Conservation (phyloP, 495 filamentous ascomycete species). For the Cenococcum geophilum region DNA sequence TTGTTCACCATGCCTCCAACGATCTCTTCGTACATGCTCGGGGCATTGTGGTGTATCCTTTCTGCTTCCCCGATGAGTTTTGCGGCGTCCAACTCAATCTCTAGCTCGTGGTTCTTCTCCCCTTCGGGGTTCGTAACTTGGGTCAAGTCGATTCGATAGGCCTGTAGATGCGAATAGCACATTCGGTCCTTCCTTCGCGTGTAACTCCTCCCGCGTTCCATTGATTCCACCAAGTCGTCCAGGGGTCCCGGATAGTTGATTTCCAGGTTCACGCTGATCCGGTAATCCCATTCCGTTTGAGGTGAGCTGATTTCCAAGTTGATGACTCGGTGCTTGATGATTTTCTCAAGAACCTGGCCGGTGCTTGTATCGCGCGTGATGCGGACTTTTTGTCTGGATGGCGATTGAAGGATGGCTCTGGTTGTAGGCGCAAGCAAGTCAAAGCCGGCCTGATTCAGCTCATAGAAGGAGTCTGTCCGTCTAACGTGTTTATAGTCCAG, state of each 20-base stretch:
- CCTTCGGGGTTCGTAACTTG: conserved; percentile 16
- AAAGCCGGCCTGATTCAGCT: conserved; percentile 19
- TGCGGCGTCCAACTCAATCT: conserved; percentile 20
- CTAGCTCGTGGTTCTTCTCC: conserved; percentile 29
- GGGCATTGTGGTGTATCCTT: background rate
- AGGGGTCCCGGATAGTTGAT: conserved; percentile 22
- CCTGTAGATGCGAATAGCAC: conserved; percentile 11
- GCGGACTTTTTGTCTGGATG: conserved; percentile 9
- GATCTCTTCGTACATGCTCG: conserved; percentile 19
- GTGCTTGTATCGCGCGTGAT: conserved; percentile 20
- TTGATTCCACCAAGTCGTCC: conserved; percentile 5
- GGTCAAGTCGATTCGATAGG: conserved; percentile 28
- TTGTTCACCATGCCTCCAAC: conserved; percentile 29
- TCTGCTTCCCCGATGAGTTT: conserved; percentile 11
- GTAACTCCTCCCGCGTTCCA: conserved; percentile 7
- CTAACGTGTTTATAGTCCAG: conserved; percentile 21
- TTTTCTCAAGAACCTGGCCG: background rate
- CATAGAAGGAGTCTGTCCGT: conserved; percentile 25
- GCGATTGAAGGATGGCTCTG: conserved; percentile 4
- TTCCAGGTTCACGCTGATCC: conserved; percentile 30
- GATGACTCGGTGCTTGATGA: conserved; percentile 24
- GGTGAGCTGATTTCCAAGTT: conserved; percentile 29
- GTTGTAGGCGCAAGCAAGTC: conserved; percentile 8
- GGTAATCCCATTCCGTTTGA: conserved; percentile 31
- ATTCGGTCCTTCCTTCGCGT: conserved; percentile 25